Evolutionary conservation across 371 early-diverging fungal genomes (phyloP).

Genomic region (Choanephora cucurbitarum): DNA sequence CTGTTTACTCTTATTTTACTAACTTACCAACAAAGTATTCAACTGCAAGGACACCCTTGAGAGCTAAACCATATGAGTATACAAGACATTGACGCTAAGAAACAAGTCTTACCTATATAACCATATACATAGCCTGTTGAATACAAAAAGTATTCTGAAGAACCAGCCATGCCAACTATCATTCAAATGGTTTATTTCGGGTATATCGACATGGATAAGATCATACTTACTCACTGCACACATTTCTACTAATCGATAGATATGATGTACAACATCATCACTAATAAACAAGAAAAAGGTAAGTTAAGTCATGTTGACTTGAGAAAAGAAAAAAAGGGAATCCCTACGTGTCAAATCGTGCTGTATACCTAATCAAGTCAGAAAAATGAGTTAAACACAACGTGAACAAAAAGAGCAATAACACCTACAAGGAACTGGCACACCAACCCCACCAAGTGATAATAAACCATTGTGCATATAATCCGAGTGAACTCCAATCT

Average conservation of each 20-base stretch:
- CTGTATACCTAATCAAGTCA: constrained; percentile 42
- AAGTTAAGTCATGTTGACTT: neutral
- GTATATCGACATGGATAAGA: too few relatives aligned
- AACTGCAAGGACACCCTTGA: constrained; percentile 52
- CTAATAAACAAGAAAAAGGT: constrained; percentile 19
- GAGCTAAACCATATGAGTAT: constrained; percentile 17
- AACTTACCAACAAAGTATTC: constrained; percentile 59
- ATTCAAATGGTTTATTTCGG: neutral
- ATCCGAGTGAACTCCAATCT: constrained; percentile 53
- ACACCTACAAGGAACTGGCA: constrained; percentile 47
- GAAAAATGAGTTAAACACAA: neutral
- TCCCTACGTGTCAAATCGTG: constrained; percentile 62
- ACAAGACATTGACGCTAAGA: too few relatives aligned
- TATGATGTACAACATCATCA: constrained; percentile 55
- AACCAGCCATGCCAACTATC: constrained; percentile 52
- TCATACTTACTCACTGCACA: constrained; percentile 49
- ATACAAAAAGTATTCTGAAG: constrained; percentile 49
- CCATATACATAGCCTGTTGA: constrained; percentile 52
- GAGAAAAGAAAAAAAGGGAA: constrained; percentile 2
- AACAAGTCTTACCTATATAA: constrained; percentile 39
- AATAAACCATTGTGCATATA: constrained; percentile 59
- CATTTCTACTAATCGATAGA: constrained; percentile 53
- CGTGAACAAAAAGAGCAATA: too few relatives aligned
- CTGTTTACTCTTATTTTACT: too few relatives aligned
- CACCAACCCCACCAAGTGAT: constrained; percentile 66